phyloP scores from a whole-genome alignment of 768 basidiomycete species.

The Phallus indusiatus region DNA sequence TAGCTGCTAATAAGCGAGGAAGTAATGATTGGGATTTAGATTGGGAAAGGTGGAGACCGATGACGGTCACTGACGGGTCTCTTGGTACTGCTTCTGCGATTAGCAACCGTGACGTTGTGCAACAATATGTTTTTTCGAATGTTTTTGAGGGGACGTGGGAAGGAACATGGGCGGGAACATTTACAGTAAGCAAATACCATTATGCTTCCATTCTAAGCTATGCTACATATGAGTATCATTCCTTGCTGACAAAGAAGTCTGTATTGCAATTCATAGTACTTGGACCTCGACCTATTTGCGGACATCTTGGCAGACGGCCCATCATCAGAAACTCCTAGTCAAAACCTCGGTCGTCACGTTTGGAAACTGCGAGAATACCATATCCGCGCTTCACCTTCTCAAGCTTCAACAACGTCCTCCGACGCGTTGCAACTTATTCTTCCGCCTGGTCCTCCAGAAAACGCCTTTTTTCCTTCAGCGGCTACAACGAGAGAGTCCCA shows the following conservation, averaged over 20 bases:
- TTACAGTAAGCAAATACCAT: slow-evolving; percentile 42
- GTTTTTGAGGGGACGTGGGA: slow-evolving; percentile 77
- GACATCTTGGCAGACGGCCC: slow-evolving; percentile 58
- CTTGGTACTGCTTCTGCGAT: slow-evolving; percentile 27
- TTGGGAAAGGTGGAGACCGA: slow-evolving; percentile 52
- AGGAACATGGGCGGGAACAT: too few relatives aligned
- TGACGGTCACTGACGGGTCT: slow-evolving; percentile 22
- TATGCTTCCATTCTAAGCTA: too few relatives aligned
- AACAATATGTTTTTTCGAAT: slow-evolving; percentile 23
- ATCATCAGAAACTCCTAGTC: slow-evolving; percentile 59
- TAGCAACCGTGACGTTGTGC: slow-evolving; percentile 15
- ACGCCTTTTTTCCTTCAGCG: slow-evolving; percentile 50
- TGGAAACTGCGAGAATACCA: slow-evolving; percentile 82
- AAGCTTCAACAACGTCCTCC: too few relatives aligned
- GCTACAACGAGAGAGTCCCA: slow-evolving; percentile 36
- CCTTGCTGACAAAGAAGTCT: background rate
- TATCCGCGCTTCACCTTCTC: slow-evolving; percentile 22
- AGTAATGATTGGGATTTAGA: slow-evolving; percentile 61
- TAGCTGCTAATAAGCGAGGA: slow-evolving; percentile 15
- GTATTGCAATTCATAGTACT: slow-evolving; percentile 44
- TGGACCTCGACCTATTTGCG: slow-evolving; percentile 82
- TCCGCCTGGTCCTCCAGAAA: slow-evolving; percentile 49
- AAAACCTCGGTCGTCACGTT: slow-evolving; percentile 87
- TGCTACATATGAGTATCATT: too few relatives aligned
- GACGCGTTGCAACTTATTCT: too few relatives aligned